These are phyloP conservation scores for Suillus clintonianus DNA, from an alignment of 768 basidiomycete genomes.

Conservation along the genomic window DNA sequence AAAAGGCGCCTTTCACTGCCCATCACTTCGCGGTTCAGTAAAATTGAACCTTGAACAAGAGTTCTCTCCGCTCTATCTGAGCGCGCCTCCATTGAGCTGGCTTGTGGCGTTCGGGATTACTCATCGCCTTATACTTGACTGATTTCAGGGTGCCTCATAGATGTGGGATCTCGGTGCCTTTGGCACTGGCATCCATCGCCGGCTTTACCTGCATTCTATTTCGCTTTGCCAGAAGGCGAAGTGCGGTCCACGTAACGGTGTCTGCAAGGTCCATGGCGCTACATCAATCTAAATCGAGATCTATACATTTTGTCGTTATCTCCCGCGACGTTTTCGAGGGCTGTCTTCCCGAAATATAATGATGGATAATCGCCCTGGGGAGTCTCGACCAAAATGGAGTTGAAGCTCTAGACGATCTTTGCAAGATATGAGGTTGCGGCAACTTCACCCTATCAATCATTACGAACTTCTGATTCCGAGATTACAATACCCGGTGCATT, in stretches of 20 bases:
- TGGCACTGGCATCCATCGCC: background rate
- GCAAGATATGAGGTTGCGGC: background rate
- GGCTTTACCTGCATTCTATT: background rate
- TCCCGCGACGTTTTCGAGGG: background rate
- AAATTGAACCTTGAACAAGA: background rate
- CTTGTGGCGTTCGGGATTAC: background rate
- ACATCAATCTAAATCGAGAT: background rate
- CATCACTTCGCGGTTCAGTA: background rate
- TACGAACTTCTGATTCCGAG: background rate
- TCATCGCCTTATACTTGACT: background rate
- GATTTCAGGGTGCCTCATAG: background rate
- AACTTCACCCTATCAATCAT: background rate
- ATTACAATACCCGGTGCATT: background rate
- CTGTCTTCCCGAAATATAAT: background rate
- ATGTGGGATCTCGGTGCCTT: background rate
- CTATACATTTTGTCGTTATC: background rate
- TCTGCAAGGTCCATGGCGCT: background rate
- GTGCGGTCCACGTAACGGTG: too few relatives aligned
- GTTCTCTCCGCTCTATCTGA: background rate
- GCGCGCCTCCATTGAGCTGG: background rate
- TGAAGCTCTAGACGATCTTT: background rate
- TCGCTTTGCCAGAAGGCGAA: background rate
- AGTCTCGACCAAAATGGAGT: background rate
- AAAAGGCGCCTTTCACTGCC: background rate
- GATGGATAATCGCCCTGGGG: background rate